phyloP scores from a whole-genome alignment of 2,329 filamentous ascomycete genomes.

The Teratosphaeria zuluensis region DNA sequence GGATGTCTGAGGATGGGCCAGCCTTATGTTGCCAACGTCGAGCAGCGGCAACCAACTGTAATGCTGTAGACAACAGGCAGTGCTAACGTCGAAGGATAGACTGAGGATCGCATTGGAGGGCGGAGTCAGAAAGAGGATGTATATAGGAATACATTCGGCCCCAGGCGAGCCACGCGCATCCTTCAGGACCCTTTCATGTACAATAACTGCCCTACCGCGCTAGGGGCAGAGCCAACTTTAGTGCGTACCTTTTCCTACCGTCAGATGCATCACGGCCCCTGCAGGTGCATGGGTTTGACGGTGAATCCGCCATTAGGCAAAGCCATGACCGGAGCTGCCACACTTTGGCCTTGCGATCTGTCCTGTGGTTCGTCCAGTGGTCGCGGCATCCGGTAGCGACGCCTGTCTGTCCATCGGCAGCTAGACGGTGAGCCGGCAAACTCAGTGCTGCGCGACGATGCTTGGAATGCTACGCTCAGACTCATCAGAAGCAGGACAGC shows the following conservation, averaged over 20 bases:
- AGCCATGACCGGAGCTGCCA: not conserved
- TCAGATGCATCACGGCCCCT: slow-evolving; percentile 1
- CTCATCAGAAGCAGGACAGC: not conserved
- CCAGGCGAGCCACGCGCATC: slow-evolving; percentile 8
- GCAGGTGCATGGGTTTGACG: slow-evolving; percentile 4
- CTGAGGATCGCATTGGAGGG: slow-evolving; percentile 13
- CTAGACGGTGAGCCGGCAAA: slow-evolving; percentile 1
- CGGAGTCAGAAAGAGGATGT: slow-evolving; percentile 19
- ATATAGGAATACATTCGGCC: slow-evolving; percentile 20
- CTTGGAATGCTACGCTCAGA: not conserved
- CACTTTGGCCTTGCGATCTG: not conserved
- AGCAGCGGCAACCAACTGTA: not conserved
- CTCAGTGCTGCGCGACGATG: not conserved
- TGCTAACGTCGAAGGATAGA: slow-evolving; percentile 8
- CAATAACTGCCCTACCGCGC: slow-evolving; percentile 3
- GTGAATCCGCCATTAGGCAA: slow-evolving; percentile 1
- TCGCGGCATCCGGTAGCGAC: slow-evolving; percentile 2
- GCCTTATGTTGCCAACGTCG: slow-evolving; percentile 7
- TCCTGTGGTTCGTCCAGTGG: not conserved
- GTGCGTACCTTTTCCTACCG: slow-evolving; percentile 2
- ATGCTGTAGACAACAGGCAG: slow-evolving; percentile 2
- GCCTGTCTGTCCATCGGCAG: not conserved
- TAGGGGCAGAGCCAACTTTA: not conserved
- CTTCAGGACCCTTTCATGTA: slow-evolving; percentile 3
- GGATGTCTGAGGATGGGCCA: slow-evolving; percentile 11